These are phyloP conservation scores for Umbellularia californica DNA, from an alignment of 164 flowering plant species.

Conservation along the genomic window DNA sequence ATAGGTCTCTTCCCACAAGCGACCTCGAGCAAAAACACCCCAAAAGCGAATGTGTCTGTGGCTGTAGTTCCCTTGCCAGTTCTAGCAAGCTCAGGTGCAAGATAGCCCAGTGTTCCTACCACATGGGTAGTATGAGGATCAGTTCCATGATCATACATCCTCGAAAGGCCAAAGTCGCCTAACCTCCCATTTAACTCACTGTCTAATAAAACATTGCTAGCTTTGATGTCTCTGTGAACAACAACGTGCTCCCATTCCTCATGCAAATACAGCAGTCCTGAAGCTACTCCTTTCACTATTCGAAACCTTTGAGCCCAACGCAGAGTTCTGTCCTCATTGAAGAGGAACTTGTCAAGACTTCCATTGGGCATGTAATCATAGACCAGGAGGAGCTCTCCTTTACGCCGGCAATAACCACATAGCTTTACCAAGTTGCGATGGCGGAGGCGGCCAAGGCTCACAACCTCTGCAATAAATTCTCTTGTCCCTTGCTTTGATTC, in stretches of 20 bases:
- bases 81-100: slow-evolving; percentile 16
- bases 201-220: too few species aligned
- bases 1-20: too few species aligned
- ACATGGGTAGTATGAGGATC: slow-evolving; percentile 13
- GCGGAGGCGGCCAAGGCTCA: slow-evolving; percentile 16
- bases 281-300: slow-evolving; percentile 16
- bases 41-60: too few species aligned
- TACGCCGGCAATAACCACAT: slow-evolving; percentile 12
- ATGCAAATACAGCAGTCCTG: slow-evolving; percentile 11
- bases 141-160: slow-evolving; percentile 13
- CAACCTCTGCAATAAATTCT: slow-evolving; percentile 20
- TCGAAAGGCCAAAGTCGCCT: slow-evolving; percentile 21
- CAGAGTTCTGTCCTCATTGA: background rate
- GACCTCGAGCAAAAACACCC: too few species aligned
- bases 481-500: slow-evolving; percentile 20
- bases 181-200: too few species aligned
- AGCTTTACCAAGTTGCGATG: slow-evolving; percentile 17
- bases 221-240: slow-evolving; percentile 17
- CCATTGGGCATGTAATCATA: slow-evolving; percentile 19
- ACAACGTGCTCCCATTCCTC: slow-evolving; percentile 15
- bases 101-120: slow-evolving; percentile 13
- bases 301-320: slow-evolving; percentile 12
- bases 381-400: slow-evolving; percentile 16
- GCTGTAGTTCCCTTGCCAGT: slow-evolving; percentile 11
- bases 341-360: slow-evolving; percentile 19